A percentile compares a stretch with the other conserved stretches of the same genome.
Conservation (phyloP, 192 early-diverging fungal genomes). For the Mortierella claussenii region DNA sequence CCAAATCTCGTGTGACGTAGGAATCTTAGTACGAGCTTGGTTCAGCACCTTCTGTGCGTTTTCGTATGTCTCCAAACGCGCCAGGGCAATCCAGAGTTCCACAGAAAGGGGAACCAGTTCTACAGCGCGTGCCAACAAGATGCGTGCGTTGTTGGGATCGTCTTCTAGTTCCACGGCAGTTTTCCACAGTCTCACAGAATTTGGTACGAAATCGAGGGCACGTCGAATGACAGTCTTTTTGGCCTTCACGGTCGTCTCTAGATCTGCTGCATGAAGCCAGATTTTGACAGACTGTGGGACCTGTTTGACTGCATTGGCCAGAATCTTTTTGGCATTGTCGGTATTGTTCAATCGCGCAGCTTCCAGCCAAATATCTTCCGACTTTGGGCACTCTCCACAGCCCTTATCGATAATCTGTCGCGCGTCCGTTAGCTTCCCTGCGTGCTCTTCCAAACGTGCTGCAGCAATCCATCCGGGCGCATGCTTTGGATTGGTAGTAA, state of each 20-base stretch:
- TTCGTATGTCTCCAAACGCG: slow-evolving; percentile 88
- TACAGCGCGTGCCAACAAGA: slow-evolving; percentile 92
- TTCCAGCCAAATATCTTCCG: slow-evolving; percentile 98
- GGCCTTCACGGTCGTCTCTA: slow-evolving; percentile 81
- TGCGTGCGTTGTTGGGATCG: slow-evolving; percentile 90
- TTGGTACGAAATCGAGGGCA: slow-evolving; percentile 94
- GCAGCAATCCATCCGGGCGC: slow-evolving; percentile 99
- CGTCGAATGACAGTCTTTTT: slow-evolving; percentile 88
- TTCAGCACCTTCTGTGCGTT: slow-evolving; percentile 93
- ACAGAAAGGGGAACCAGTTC: slow-evolving; percentile 91
- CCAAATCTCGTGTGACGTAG: slow-evolving; percentile 95
- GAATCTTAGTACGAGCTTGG: slow-evolving; percentile 83
- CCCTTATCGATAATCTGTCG: slow-evolving; percentile 89
- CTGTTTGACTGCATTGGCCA: slow-evolving; percentile 90
- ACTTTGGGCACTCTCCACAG: slow-evolving; percentile 93
- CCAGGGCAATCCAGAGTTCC: slow-evolving; percentile 96
- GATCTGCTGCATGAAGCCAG: slow-evolving; percentile 88
- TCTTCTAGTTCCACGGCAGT: slow-evolving; percentile 91
- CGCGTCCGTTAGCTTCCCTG: slow-evolving; percentile 84
- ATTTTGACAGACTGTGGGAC: slow-evolving; percentile 93
- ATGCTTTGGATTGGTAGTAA: slow-evolving; percentile 93
- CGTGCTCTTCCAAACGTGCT: slow-evolving; percentile 95
- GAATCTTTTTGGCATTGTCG: slow-evolving; percentile 88
- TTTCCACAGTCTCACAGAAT: slow-evolving; percentile 93
- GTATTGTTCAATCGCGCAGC: slow-evolving; percentile 87